phyloP scores from a whole-genome alignment of 768 basidiomycete genomes.

The Macrolepiota dolichaula region DNA sequence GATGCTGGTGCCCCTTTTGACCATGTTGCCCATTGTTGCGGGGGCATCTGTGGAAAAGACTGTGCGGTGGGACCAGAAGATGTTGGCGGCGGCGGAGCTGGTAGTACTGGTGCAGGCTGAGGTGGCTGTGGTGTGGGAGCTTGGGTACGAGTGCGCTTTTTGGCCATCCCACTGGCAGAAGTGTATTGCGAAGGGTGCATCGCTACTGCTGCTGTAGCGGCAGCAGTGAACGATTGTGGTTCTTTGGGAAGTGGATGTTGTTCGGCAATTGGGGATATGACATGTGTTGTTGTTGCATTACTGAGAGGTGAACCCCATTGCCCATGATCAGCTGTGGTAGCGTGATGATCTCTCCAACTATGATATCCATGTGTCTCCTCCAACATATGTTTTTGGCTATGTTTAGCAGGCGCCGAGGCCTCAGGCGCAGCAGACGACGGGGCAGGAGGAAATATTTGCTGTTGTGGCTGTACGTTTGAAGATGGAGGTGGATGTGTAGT shows the following conservation, averaged over 20 bases:
- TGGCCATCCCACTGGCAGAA: conserved; percentile 21
- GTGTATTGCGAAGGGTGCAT: conserved; percentile 18
- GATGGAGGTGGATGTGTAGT: neutral
- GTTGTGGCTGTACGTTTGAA: neutral
- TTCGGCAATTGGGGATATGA: neutral
- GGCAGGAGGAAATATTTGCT: neutral
- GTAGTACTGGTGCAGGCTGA: conserved; percentile 13
- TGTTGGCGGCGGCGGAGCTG: neutral
- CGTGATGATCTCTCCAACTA: conserved; percentile 18
- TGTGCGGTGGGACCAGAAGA: neutral
- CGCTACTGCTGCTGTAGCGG: conserved; percentile 22
- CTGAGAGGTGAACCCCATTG: conserved; percentile 19
- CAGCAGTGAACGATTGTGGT: conserved; percentile 20
- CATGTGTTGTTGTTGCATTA: neutral
- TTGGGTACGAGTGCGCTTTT: conserved; percentile 16
- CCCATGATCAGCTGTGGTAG: conserved; percentile 13
- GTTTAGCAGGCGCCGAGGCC: neutral
- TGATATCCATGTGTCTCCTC: conserved; percentile 18
- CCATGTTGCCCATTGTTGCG: conserved; percentile 17
- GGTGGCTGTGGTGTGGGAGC: conserved; percentile 14
- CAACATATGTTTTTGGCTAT: neutral
- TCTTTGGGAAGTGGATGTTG: neutral
- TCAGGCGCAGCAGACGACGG: neutral
- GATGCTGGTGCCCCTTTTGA: conserved; percentile 4
- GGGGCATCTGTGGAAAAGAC: conserved; percentile 1